Conservation (phyloP, 768 basidiomycete genomes). For the Leucocoprinus birnbaumii region DNA sequence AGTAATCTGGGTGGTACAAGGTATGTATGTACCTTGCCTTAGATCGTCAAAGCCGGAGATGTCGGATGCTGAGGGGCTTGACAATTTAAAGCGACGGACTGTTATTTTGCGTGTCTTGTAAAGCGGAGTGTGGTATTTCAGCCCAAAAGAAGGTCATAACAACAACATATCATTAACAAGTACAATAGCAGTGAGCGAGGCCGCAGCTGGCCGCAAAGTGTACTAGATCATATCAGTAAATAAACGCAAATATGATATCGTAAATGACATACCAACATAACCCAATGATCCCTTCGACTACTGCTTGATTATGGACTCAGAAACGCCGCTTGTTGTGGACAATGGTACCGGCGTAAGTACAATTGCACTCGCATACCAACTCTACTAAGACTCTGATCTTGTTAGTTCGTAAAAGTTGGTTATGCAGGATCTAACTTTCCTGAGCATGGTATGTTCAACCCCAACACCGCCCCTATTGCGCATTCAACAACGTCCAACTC, state of each 20-base stretch:
- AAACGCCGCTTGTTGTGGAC: constrained; percentile 72
- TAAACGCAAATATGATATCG: constrained; percentile 4
- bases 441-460: constrained; percentile 65
- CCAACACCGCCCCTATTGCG: not conserved
- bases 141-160: no score
- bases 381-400: constrained; percentile 10
- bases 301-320: constrained; percentile 37
- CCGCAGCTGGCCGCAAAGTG: not conserved
- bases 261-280: constrained; percentile 1
- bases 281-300: not conserved
- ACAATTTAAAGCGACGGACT: no score
- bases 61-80: no score
- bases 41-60: no score
- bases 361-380: not conserved
- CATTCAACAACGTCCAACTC: not conserved
- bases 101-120: no score
- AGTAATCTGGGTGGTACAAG: no score
- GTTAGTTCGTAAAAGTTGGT: constrained; percentile 87
- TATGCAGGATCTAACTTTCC: constrained; percentile 95
- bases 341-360: constrained; percentile 82
- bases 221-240: not conserved
- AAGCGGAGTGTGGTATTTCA: no score
- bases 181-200: no score
- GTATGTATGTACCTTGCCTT: no score
- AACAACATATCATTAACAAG: no score